Conservation (phyloP, 2,329 filamentous ascomycete species). For the Fusarium xylarioides region DNA sequence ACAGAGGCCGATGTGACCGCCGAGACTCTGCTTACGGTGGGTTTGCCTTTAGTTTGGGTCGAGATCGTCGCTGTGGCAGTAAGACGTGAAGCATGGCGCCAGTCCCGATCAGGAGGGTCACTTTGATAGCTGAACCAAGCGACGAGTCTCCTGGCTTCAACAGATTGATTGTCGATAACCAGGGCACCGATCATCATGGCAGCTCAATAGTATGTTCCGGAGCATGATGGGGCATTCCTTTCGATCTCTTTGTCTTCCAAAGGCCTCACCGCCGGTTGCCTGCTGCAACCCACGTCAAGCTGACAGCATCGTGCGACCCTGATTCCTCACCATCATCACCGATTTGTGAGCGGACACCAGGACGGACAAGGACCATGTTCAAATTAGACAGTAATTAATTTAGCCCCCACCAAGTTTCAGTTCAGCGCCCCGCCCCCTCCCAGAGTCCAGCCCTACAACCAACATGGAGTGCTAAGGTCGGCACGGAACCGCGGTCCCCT, state of each 20-base stretch:
- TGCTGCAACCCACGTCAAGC: background rate
- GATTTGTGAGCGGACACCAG: background rate
- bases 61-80: background rate
- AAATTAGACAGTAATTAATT: background rate
- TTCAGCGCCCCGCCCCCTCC: constrained; percentile 19
- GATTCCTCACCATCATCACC: background rate
- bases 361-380: constrained; percentile 8
- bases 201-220: background rate
- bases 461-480: background rate
- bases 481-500: constrained; percentile 4
- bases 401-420: constrained; percentile 32
- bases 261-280: constrained; percentile 13
- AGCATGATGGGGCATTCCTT: background rate
- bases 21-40: background rate
- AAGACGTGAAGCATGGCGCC: constrained; percentile 4
- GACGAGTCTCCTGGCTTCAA: background rate
- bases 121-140: background rate
- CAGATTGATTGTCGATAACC: background rate
- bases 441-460: constrained; percentile 39
- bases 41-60: background rate
- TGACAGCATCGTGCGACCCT: background rate
- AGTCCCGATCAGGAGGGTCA: constrained; percentile 11
- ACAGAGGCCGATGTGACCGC: background rate
- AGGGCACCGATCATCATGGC: background rate
- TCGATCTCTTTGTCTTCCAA: background rate